These are phyloP conservation scores for Moniliophthora roreri DNA, from an alignment of 1,284 basidiomycete genomes.

Conservation along the genomic window DNA sequence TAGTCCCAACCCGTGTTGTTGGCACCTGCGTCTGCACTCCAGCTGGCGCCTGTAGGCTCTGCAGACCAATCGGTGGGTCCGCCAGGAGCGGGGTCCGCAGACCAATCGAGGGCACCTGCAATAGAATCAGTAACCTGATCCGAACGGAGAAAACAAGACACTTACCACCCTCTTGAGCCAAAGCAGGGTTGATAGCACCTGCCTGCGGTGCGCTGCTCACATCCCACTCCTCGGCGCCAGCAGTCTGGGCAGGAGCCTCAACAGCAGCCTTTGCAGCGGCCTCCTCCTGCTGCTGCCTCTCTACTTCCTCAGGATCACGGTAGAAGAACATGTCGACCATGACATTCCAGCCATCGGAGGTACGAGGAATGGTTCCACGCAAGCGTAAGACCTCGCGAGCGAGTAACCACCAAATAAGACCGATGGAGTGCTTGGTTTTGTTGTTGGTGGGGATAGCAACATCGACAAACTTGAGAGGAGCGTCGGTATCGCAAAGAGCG, in stretches of 20 bases:
- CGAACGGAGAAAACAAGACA: conserved; percentile 16
- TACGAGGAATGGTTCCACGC: conserved; percentile 89
- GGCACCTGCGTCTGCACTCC: conserved; percentile 56
- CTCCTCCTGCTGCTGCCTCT: conserved; percentile 94
- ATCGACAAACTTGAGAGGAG: conserved; percentile 96
- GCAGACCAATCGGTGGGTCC: conserved; percentile 82
- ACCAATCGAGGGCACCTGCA: conserved; percentile 82
- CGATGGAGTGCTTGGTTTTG: conserved; percentile 96
- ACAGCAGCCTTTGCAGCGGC: conserved; percentile 78
- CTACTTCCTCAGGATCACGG: conserved; percentile 98
- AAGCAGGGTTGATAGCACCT: conserved; percentile 76
- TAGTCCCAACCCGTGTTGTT: conserved; percentile 63
- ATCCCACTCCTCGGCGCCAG: conserved; percentile 73
- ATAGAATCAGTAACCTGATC: conserved; percentile 4
- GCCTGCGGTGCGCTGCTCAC: conserved; percentile 64
- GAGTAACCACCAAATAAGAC: conserved; percentile 99
- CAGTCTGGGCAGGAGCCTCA: conserved; percentile 56
- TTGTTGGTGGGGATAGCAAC: conserved; percentile 99
- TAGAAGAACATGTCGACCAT: conserved; percentile 99
- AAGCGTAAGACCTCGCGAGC: conserved; percentile 97
- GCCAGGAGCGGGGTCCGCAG: conserved; percentile 60
- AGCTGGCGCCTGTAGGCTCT: conserved; percentile 59
- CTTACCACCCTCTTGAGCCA: conserved; percentile 70
- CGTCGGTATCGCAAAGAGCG: conserved; percentile 97
- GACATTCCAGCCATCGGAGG: conserved; percentile 91